phyloP scores from a whole-genome alignment of 2,329 filamentous ascomycete species.

The Botrytis fabae region DNA sequence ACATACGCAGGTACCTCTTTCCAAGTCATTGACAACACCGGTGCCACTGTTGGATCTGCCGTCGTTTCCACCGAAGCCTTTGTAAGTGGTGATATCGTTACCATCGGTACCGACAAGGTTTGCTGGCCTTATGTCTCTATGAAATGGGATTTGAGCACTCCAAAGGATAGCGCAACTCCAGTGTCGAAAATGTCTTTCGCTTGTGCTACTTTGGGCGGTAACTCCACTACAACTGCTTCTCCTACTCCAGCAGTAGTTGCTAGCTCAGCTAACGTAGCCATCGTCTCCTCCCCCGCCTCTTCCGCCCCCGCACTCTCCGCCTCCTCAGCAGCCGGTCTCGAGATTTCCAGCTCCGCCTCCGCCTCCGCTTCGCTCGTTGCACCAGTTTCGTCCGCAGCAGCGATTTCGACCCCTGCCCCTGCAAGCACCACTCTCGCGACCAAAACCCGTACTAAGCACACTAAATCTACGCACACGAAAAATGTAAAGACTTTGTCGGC shows the following conservation, averaged over 20 bases:
- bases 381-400: neutral
- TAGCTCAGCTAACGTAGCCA: neutral
- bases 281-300: neutral
- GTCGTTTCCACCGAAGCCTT: slow-evolving; percentile 54
- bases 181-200: slow-evolving; percentile 53
- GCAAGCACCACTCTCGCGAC: neutral
- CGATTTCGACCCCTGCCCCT: neutral
- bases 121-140: slow-evolving; percentile 63
- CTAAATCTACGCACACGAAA: neutral
- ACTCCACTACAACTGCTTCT: neutral
- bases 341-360: neutral
- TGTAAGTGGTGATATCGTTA: slow-evolving; percentile 62
- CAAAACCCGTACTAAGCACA: neutral
- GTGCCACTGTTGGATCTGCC: slow-evolving; percentile 52
- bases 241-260: neutral
- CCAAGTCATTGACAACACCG: slow-evolving; percentile 55
- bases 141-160: slow-evolving; percentile 49
- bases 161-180: slow-evolving; percentile 32
- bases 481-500: neutral
- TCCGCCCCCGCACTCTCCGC: neutral
- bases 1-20: slow-evolving; percentile 59
- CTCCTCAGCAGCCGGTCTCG: neutral
- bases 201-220: slow-evolving; percentile 41
- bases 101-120: slow-evolving; percentile 52
- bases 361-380: neutral